A percentile compares a stretch with the other conserved stretches of the same genome.
phyloP scores from a whole-genome alignment of 345 rosid species.

The Trapa bicornis region DNA sequence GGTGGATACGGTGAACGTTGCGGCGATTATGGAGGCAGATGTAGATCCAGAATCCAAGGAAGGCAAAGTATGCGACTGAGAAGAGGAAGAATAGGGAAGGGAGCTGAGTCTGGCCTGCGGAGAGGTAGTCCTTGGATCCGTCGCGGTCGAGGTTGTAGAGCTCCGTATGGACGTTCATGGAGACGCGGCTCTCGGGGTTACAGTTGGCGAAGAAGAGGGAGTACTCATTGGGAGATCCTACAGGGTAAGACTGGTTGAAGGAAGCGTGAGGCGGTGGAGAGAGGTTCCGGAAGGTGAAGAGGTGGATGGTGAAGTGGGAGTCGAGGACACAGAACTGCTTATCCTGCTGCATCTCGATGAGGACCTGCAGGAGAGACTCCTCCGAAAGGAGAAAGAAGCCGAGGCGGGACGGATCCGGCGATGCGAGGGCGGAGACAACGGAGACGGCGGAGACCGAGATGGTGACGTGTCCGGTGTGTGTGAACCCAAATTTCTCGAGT shows the following conservation, averaged over 20 bases:
- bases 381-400: conserved; percentile 95
- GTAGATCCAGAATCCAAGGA: conserved; percentile 58
- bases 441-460: conserved; percentile 55
- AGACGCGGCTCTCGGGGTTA: conserved; percentile 59
- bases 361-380: conserved; percentile 71
- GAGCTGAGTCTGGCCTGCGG: conserved; percentile 72
- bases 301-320: conserved; percentile 38
- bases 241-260: conserved; percentile 51
- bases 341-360: conserved; percentile 72
- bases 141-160: conserved; percentile 53
- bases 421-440: conserved; percentile 35
- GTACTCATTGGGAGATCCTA: conserved; percentile 67
- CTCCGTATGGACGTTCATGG: conserved; percentile 75
- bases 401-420: conserved; percentile 51
- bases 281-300: conserved; percentile 76
- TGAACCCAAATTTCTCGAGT: conserved; percentile 93
- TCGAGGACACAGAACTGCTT: conserved; percentile 78
- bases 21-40: conserved; percentile 30
- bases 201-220: conserved; percentile 88
- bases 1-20: conserved; percentile 74
- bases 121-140: conserved; percentile 47
- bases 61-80: conserved; percentile 43
- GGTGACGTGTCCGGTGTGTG: conserved; percentile 60
- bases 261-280: conserved; percentile 63
- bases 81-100: conserved; percentile 52